Evolutionary conservation across 1,284 basidiomycete genomes (phyloP).

Genomic region (Pholiota adiposa): DNA sequence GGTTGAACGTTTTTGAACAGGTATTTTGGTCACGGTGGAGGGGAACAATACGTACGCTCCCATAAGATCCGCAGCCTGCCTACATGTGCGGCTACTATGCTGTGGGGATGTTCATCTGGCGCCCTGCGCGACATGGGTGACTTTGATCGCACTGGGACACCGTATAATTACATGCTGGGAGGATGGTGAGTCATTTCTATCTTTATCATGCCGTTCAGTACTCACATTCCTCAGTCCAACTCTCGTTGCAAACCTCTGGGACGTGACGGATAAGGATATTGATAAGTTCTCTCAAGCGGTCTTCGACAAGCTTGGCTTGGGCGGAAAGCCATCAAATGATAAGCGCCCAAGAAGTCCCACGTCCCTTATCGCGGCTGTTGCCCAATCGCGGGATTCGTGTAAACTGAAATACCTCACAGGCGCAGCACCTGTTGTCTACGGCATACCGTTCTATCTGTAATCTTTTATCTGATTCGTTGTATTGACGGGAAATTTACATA

Average conservation of each 20-base stretch:
- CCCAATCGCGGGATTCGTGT: conserved; percentile 77
- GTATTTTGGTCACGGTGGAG: conserved; percentile 97
- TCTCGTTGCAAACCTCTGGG: conserved; percentile 95
- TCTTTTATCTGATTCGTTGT: background rate
- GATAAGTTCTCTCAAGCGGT: conserved; percentile 90
- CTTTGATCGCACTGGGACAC: conserved; percentile 90
- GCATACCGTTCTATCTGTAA: conserved; percentile 85
- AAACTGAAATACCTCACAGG: conserved; percentile 96
- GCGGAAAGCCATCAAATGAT: conserved; percentile 30
- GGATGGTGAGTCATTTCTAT: conserved; percentile 76
- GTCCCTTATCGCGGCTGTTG: conserved; percentile 83
- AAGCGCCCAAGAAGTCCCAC: conserved; percentile 11
- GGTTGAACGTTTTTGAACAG: conserved; percentile 44
- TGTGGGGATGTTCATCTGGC: conserved; percentile 99
- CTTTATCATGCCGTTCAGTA: background rate
- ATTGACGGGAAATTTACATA: no score
- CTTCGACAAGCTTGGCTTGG: conserved; percentile 75
- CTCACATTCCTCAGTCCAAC: conserved; percentile 66
- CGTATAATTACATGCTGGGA: conserved; percentile 94
- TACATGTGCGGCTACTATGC: conserved; percentile 91
- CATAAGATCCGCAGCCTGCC: conserved; percentile 82
- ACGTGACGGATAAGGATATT: conserved; percentile 97
- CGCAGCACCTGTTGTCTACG: conserved; percentile 93
- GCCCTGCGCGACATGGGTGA: conserved; percentile 88
- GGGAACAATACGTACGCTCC: conserved; percentile 91